phyloP scores from a whole-genome alignment of 805 yeast species.

The Debaryomyces hansenii region DNA sequence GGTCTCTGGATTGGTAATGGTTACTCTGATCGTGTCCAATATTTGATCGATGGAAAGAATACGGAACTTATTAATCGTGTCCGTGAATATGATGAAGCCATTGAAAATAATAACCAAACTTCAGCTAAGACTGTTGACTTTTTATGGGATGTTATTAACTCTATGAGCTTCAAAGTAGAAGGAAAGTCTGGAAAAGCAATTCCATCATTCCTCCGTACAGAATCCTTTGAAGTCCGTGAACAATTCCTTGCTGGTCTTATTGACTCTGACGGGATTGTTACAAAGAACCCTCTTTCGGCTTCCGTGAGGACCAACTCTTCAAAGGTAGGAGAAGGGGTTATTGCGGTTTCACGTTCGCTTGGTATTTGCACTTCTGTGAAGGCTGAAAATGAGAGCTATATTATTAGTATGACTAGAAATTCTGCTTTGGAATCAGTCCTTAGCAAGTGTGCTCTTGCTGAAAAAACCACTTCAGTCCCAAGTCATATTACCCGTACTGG shows the following conservation, averaged over 20 bases:
- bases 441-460: constrained; percentile 19
- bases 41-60: constrained; percentile 29
- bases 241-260: constrained; percentile 44
- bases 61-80: constrained; percentile 20
- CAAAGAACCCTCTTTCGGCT: constrained; percentile 17
- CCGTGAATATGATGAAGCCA: constrained; percentile 14
- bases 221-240: constrained; percentile 42
- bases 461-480: constrained; percentile 14
- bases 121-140: constrained; percentile 5
- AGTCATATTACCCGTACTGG: constrained; percentile 17
- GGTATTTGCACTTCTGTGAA: neutral
- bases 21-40: constrained; percentile 21
- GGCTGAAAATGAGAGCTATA: constrained; percentile 10
- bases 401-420: constrained; percentile 20
- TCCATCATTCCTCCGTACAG: constrained; percentile 34
- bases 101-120: constrained; percentile 1
- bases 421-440: constrained; percentile 22
- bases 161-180: constrained; percentile 18
- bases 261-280: constrained; percentile 38
- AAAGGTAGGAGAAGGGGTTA: constrained; percentile 25
- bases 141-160: constrained; percentile 26
- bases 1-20: constrained; percentile 45
- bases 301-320: constrained; percentile 29
- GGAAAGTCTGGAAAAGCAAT: constrained; percentile 12
- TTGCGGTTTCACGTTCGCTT: neutral